Conservation (phyloP, 257 asterid species). For the Voacanga thouarsii region DNA sequence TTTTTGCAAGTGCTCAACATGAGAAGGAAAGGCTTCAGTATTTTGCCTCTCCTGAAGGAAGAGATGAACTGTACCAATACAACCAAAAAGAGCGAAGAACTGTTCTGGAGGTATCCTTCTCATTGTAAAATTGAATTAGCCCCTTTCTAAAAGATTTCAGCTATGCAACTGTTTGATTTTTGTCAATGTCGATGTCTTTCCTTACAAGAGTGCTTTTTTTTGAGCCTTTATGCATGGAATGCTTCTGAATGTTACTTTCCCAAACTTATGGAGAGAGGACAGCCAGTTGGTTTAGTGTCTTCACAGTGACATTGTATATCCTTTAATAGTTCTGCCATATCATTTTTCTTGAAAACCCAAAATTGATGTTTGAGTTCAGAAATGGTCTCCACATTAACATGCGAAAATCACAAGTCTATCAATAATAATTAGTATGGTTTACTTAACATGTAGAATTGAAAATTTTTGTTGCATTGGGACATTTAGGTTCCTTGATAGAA, state of each 20-base stretch:
- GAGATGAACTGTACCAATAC: slow-evolving; percentile 95
- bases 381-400: too few species aligned
- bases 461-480: background rate
- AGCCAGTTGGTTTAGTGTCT: background rate
- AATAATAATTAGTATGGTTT: background rate
- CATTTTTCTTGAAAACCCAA: background rate
- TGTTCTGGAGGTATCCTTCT: slow-evolving; percentile 69
- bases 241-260: background rate
- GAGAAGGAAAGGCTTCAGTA: slow-evolving; percentile 92
- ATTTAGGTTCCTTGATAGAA: background rate
- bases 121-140: slow-evolving; percentile 5
- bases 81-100: slow-evolving; percentile 92
- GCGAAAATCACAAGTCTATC: too few species aligned
- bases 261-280: background rate
- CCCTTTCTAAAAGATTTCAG: background rate
- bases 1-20: slow-evolving; percentile 82
- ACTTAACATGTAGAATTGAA: background rate
- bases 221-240: background rate
- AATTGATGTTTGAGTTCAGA: too few species aligned
- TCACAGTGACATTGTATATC: background rate
- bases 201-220: background rate
- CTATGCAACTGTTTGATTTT: slow-evolving; percentile 7
- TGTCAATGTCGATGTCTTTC: background rate
- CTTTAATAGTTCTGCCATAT: background rate
- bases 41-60: slow-evolving; percentile 92